These are phyloP conservation scores for Globisporangium polare DNA, from an alignment of 352 stramenopile species.

Conservation along the genomic window DNA sequence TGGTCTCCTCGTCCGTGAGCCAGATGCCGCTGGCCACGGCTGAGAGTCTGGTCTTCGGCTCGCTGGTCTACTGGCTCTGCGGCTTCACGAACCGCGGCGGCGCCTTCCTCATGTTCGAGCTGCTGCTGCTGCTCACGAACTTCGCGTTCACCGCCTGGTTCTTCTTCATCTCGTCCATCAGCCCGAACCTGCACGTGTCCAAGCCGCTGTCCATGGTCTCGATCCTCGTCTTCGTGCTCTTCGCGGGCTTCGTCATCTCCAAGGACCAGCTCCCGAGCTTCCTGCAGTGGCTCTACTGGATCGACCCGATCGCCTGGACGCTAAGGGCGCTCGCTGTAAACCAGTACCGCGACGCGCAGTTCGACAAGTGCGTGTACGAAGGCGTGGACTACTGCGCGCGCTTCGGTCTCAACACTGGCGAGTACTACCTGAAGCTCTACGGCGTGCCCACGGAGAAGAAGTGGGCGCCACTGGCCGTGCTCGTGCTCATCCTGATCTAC, in stretches of 20 bases:
- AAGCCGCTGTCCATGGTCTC: conserved; percentile 23
- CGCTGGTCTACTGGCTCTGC: conserved; percentile 66
- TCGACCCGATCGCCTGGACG: conserved; percentile 31
- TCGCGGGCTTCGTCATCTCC: not conserved
- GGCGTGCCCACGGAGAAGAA: conserved; percentile 17
- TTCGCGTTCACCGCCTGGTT: conserved; percentile 20
- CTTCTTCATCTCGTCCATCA: conserved; percentile 17
- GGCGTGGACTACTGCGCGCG: conserved; percentile 17
- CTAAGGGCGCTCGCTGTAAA: conserved; percentile 21
- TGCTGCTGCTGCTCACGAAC: conserved; percentile 41
- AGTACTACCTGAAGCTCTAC: conserved; percentile 18
- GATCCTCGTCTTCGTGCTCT: not conserved
- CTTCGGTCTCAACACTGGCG: conserved; percentile 9
- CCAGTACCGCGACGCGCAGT: conserved; percentile 6
- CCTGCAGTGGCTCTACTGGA: conserved; percentile 34
- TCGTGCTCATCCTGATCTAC: conserved; percentile 17
- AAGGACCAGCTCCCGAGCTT: conserved; percentile 23
- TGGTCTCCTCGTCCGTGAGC: conserved; percentile 25
- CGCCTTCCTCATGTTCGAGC: conserved; percentile 34
- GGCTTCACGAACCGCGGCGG: conserved; percentile 24
- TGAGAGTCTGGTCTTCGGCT: conserved; percentile 59
- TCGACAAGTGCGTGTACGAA: conserved; percentile 15
- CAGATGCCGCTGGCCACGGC: conserved; percentile 24
- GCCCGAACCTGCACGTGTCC: conserved; percentile 18
- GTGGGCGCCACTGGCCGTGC: conserved; percentile 16